These are phyloP conservation scores for Diaporthe sp. DNA, from an alignment of 2,329 filamentous ascomycete species.

Conservation along the genomic window DNA sequence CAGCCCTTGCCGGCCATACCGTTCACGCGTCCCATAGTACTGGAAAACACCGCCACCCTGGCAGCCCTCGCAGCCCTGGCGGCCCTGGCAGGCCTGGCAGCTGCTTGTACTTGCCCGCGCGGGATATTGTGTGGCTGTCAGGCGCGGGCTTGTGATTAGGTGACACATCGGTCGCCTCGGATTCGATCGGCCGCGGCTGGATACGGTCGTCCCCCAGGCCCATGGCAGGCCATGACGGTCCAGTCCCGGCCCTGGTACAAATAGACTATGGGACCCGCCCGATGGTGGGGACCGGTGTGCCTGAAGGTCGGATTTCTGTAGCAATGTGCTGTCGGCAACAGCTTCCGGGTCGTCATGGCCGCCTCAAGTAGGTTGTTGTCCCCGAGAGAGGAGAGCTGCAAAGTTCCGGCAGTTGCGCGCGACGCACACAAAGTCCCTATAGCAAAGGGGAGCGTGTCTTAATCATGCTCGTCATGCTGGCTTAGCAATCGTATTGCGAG, in stretches of 20 bases:
- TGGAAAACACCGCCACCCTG: constrained; percentile 19
- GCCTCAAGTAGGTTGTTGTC: not conserved
- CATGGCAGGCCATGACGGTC: constrained; percentile 12
- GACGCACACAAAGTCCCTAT: not conserved
- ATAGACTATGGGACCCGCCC: constrained; percentile 25
- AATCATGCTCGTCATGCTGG: not conserved
- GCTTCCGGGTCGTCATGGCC: constrained; percentile 22
- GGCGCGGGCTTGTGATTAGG: constrained; percentile 15
- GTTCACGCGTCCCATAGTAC: constrained; percentile 29
- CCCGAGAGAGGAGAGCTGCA: not conserved
- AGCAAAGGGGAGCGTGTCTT: not conserved
- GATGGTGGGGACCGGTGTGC: constrained; percentile 22
- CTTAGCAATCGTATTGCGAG: not conserved
- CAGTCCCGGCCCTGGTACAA: constrained; percentile 19
- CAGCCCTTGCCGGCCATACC: not conserved
- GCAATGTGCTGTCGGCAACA: constrained; percentile 21
- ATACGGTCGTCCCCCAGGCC: not conserved
- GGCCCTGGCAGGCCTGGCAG: not conserved
- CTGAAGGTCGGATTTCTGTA: constrained; percentile 8
- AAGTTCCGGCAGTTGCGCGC: constrained; percentile 15
- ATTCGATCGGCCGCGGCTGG: constrained; percentile 15
- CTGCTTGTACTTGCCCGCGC: not conserved
- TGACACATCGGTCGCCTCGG: constrained; percentile 31
- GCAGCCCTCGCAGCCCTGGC: not conserved
- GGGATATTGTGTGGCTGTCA: not conserved